A percentile compares a stretch with the other conserved stretches of the same genome.
Conservation (phyloP, 495 filamentous ascomycete species). For the Daldinia loculata region DNA sequence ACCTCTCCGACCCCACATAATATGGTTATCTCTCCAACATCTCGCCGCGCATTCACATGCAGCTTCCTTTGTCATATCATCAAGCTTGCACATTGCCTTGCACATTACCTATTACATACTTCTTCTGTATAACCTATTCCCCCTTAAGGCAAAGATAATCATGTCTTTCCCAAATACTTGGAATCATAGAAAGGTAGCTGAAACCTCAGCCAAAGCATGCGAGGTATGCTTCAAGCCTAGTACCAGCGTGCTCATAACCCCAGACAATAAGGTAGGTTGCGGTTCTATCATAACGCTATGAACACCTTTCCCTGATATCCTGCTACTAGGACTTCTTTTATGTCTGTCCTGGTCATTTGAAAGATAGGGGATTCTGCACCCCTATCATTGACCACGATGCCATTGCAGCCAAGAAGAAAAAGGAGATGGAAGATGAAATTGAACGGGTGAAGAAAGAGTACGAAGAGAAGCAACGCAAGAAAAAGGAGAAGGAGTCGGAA, state of each 20-base stretch:
- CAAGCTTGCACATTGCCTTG: not conserved
- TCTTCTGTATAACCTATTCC: not conserved
- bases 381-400: conserved; percentile 82
- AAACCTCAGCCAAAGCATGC: conserved; percentile 81
- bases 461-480: conserved; percentile 74
- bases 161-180: conserved; percentile 80
- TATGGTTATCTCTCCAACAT: not conserved
- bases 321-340: conserved; percentile 87
- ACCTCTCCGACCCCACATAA: not conserved
- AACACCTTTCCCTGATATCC: conserved; percentile 31
- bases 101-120: not conserved
- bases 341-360: conserved; percentile 83
- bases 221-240: conserved; percentile 91
- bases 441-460: conserved; percentile 80
- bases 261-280: conserved; percentile 80
- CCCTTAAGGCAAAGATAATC: not conserved
- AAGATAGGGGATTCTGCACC: conserved; percentile 81
- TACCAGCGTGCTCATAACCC: conserved; percentile 84
- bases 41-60: not conserved
- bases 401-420: conserved; percentile 72
- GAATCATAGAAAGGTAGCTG: conserved; percentile 87
- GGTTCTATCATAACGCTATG: conserved; percentile 2
- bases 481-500: conserved; percentile 64
- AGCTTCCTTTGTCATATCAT: not conserved
- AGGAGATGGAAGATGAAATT: conserved; percentile 76